Evolutionary conservation across 192 early-diverging fungal genomes (phyloP).

Genomic region (Phlyctochytrium planicorne): DNA sequence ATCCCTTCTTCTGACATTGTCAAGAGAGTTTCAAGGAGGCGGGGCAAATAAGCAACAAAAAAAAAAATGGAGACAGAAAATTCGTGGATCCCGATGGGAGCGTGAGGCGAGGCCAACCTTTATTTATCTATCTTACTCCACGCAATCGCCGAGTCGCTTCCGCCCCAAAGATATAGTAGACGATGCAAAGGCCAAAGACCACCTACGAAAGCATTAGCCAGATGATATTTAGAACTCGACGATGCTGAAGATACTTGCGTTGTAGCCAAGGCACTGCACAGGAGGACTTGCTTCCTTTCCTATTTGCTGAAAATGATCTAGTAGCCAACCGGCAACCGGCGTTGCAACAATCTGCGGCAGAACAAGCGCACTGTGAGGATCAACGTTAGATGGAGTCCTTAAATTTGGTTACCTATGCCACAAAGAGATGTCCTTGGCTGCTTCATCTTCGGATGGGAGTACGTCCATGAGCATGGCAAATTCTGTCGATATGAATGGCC

Average conservation of each 20-base stretch:
- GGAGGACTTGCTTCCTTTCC: slow-evolving; percentile 18
- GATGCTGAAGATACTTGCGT: slow-evolving; percentile 14
- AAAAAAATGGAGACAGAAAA: too few relatives aligned
- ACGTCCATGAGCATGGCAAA: slow-evolving; percentile 44
- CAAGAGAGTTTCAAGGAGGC: too few relatives aligned
- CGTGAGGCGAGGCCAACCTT: too few relatives aligned
- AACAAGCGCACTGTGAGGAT: slow-evolving; percentile 6
- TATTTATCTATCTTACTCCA: too few relatives aligned
- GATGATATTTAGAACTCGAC: background rate
- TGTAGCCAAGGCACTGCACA: slow-evolving; percentile 41
- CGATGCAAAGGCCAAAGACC: slow-evolving; percentile 19
- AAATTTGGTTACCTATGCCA: slow-evolving; percentile 41
- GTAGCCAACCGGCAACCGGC: slow-evolving; percentile 38
- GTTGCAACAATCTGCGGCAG: slow-evolving; percentile 40
- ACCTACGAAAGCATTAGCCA: background rate
- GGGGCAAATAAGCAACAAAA: too few relatives aligned
- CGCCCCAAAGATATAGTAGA: slow-evolving; percentile 11
- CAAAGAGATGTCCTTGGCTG: slow-evolving; percentile 43
- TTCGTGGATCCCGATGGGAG: too few relatives aligned
- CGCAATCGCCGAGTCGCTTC: slow-evolving; percentile 17
- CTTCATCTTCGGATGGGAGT: slow-evolving; percentile 24
- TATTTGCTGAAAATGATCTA: slow-evolving; percentile 36
- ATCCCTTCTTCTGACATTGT: too few relatives aligned
- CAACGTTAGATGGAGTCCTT: background rate
- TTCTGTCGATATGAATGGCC: slow-evolving; percentile 27